These are phyloP conservation scores for Fusarium humuli DNA, from an alignment of 2,329 filamentous ascomycete genomes.

Conservation along the genomic window DNA sequence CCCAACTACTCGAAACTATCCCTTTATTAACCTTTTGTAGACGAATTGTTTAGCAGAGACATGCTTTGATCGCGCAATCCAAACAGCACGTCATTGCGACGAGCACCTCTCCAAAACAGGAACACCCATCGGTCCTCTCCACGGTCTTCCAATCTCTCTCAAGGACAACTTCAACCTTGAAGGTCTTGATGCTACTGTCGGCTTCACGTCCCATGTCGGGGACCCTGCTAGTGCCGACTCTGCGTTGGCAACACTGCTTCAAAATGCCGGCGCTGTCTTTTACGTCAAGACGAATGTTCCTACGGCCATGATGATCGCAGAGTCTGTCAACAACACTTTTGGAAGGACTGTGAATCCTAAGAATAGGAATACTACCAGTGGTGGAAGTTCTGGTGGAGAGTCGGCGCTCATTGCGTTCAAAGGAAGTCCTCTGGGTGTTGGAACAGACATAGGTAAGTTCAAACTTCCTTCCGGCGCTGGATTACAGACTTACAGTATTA, in stretches of 20 bases:
- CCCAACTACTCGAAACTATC: fast-evolving
- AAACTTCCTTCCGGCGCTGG: fast-evolving
- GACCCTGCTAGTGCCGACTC: constrained; percentile 63
- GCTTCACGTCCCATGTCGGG: constrained; percentile 71
- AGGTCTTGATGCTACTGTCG: constrained; percentile 70
- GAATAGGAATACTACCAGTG: constrained; percentile 69
- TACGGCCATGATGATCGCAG: constrained; percentile 76
- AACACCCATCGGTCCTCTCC: constrained; percentile 69
- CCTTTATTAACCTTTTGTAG: constrained; percentile 32
- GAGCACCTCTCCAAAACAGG: constrained; percentile 60
- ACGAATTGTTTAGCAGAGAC: constrained; percentile 65
- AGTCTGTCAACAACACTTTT: constrained; percentile 73
- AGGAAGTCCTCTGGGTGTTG: constrained; percentile 71
- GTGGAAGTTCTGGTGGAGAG: constrained; percentile 76
- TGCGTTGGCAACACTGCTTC: constrained; percentile 56
- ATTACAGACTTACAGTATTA: fast-evolving
- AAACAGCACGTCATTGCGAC: constrained; percentile 62
- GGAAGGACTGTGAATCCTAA: constrained; percentile 72
- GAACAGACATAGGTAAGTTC: constrained; percentile 67
- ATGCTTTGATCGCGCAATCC: constrained; percentile 65
- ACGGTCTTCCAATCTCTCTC: constrained; percentile 72
- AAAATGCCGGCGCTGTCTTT: constrained; percentile 63
- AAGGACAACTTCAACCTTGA: constrained; percentile 77
- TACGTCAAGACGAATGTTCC: constrained; percentile 70
- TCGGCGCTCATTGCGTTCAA: constrained; percentile 69